These are phyloP conservation scores for Huntiella moniliformis DNA, from an alignment of 2,329 filamentous ascomycete species.

Conservation along the genomic window DNA sequence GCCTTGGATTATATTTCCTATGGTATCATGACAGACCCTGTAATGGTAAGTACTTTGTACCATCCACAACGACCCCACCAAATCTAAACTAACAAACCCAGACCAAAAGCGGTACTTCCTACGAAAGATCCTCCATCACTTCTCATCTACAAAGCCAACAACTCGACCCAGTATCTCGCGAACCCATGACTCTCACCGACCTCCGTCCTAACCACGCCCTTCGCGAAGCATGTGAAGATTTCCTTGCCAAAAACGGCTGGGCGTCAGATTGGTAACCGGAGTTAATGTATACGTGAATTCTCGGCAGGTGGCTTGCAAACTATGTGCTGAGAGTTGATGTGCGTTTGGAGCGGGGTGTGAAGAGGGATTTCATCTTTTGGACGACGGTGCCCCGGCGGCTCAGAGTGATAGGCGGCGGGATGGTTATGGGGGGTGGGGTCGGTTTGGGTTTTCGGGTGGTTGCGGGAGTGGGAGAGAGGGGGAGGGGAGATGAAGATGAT, in stretches of 20 bases:
- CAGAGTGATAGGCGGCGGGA: too few relatives aligned
- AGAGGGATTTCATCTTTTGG: too few relatives aligned
- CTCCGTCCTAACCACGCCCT: conserved; percentile 66
- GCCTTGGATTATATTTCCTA: conserved; percentile 61
- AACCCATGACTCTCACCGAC: conserved; percentile 48
- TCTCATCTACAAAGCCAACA: conserved; percentile 62
- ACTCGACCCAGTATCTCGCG: conserved; percentile 69
- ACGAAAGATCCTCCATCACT: conserved; percentile 68
- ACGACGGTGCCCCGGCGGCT: too few relatives aligned
- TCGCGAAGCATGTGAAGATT: conserved; percentile 68
- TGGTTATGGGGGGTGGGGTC: too few relatives aligned
- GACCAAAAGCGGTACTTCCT: conserved; percentile 78
- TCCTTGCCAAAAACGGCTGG: conserved; percentile 75
- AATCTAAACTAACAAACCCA: conserved; percentile 12
- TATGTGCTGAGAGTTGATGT: too few relatives aligned
- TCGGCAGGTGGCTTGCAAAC: too few relatives aligned
- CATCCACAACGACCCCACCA: not conserved
- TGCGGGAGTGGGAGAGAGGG: too few relatives aligned
- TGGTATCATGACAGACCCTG: conserved; percentile 53
- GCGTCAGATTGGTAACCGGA: conserved; percentile 61
- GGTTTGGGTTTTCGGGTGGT: too few relatives aligned
- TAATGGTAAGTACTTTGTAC: conserved; percentile 26
- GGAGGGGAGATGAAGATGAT: too few relatives aligned
- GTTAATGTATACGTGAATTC: too few relatives aligned
- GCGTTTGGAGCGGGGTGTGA: too few relatives aligned